Conservation (phyloP, 352 stramenopile genomes). For the Aphanomyces euteiches region DNA sequence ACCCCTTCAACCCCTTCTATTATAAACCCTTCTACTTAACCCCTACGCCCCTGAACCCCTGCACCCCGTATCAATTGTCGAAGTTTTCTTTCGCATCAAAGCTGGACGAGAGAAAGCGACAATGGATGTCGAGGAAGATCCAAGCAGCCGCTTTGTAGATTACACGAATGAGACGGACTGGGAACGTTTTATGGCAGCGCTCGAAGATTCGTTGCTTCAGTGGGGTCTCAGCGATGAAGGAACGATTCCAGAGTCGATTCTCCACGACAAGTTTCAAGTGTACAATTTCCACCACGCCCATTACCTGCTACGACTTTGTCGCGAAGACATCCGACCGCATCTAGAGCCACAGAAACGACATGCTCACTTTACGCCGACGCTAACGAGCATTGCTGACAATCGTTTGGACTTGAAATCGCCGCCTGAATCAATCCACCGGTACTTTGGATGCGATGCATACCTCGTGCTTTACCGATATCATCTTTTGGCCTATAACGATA, state of each 20-base stretch:
- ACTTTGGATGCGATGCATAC: slow-evolving; percentile 73
- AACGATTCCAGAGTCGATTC: slow-evolving; percentile 36
- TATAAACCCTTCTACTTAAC: too few relatives aligned
- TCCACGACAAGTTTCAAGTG: slow-evolving; percentile 12
- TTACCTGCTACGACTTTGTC: slow-evolving; percentile 18
- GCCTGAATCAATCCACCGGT: slow-evolving; percentile 38
- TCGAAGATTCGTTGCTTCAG: slow-evolving; percentile 66
- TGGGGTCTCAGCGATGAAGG: slow-evolving; percentile 68
- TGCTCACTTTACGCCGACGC: slow-evolving; percentile 78
- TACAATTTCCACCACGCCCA: neutral
- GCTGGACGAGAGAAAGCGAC: neutral
- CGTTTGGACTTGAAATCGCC: slow-evolving; percentile 42
- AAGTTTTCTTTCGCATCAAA: neutral
- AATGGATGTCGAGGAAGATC: slow-evolving; percentile 76
- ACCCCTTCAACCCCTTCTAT: too few relatives aligned
- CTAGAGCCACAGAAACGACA: slow-evolving; percentile 10
- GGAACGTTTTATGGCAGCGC: slow-evolving; percentile 73
- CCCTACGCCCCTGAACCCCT: too few relatives aligned
- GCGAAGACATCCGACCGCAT: slow-evolving; percentile 3
- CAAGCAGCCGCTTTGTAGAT: slow-evolving; percentile 80
- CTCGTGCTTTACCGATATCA: slow-evolving; percentile 25
- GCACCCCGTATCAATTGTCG: neutral
- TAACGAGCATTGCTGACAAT: slow-evolving; percentile 60
- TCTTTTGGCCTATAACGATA: slow-evolving; percentile 29
- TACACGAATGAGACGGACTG: slow-evolving; percentile 79